Conservation (phyloP, 495 filamentous ascomycete species). For the Penicillium angulare region DNA sequence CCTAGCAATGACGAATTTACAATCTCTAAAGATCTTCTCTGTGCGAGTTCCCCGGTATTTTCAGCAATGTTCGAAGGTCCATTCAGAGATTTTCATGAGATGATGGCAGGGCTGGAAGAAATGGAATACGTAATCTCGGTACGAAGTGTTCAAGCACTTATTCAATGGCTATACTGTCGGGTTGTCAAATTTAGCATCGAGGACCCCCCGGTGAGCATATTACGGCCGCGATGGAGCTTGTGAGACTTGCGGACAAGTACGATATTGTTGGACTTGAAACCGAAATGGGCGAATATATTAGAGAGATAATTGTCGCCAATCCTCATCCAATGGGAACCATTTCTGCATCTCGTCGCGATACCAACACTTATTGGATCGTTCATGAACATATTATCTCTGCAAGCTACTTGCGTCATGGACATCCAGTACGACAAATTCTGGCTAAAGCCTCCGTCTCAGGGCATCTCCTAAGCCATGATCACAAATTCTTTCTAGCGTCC, state of each 20-base stretch:
- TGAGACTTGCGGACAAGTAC: slow-evolving; percentile 27
- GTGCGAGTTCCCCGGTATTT: slow-evolving; percentile 22
- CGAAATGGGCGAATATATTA: slow-evolving; percentile 19
- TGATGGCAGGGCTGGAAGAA: slow-evolving; percentile 18
- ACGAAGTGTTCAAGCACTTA: slow-evolving; percentile 23
- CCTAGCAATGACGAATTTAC: slow-evolving; percentile 17
- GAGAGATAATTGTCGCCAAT: slow-evolving; percentile 12
- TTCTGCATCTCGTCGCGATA: background rate
- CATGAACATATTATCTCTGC: slow-evolving; percentile 24
- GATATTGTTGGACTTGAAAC: slow-evolving; percentile 18
- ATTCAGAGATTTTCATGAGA: slow-evolving; percentile 19
- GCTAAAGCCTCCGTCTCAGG: slow-evolving; percentile 15
- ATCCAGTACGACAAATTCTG: slow-evolving; percentile 20
- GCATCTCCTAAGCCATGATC: background rate
- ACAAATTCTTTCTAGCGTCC: background rate
- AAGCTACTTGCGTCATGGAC: slow-evolving; percentile 13
- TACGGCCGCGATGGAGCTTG: slow-evolving; percentile 25
- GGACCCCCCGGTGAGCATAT: slow-evolving; percentile 14
- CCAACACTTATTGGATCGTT: slow-evolving; percentile 19
- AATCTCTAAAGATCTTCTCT: slow-evolving; percentile 24
- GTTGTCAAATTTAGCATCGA: slow-evolving; percentile 15
- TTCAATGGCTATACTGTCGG: slow-evolving; percentile 29
- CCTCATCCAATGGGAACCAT: slow-evolving; percentile 7
- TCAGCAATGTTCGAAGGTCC: slow-evolving; percentile 22
- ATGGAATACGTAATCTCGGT: slow-evolving; percentile 20